A percentile compares a stretch with the other conserved stretches of the same genome.
Evolutionary conservation across 2,329 filamentous ascomycete species (phyloP).

Genomic region (Elsinoe australis): DNA sequence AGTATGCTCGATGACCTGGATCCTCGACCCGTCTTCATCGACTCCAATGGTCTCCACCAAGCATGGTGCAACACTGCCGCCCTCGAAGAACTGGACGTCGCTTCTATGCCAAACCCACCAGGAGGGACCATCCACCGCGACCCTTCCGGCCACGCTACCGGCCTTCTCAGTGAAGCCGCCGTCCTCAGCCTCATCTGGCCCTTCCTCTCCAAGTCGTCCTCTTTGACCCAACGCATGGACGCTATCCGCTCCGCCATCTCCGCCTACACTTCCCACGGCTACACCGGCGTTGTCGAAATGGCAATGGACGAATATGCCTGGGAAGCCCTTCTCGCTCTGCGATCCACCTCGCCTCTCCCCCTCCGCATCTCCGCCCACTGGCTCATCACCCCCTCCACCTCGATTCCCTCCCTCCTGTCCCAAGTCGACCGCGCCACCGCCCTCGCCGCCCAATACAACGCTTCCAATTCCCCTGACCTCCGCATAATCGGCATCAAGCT

Average conservation of each 20-base stretch:
- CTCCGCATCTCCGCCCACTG: conserved; percentile 51
- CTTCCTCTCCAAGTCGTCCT: conserved; percentile 43
- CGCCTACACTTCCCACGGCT: conserved; percentile 45
- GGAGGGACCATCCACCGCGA: conserved; percentile 49
- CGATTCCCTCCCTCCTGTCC: conserved; percentile 38
- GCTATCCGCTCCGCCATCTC: conserved; percentile 42
- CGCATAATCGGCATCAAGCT: conserved; percentile 56
- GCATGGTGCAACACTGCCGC: conserved; percentile 50
- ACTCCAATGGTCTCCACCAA: conserved; percentile 51
- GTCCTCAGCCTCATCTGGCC: conserved; percentile 50
- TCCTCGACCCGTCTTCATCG: conserved; percentile 47
- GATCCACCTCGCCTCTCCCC: conserved; percentile 32
- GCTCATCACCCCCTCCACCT: conserved; percentile 44
- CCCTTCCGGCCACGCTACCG: conserved; percentile 40
- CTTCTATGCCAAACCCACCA: conserved; percentile 41
- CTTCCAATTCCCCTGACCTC: conserved; percentile 39
- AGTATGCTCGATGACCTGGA: conserved; percentile 47
- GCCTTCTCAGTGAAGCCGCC: conserved; percentile 49
- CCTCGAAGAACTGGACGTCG: conserved; percentile 44
- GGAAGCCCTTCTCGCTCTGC: conserved; percentile 43
- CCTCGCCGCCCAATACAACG: conserved; percentile 41
- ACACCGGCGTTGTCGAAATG: conserved; percentile 52
- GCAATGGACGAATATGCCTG: conserved; percentile 51
- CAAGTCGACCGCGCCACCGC: conserved; percentile 48
- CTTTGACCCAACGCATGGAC: conserved; percentile 42